Conservation (phyloP, 1,284 basidiomycete genomes). For the Moesziomyces aphidis region DNA sequence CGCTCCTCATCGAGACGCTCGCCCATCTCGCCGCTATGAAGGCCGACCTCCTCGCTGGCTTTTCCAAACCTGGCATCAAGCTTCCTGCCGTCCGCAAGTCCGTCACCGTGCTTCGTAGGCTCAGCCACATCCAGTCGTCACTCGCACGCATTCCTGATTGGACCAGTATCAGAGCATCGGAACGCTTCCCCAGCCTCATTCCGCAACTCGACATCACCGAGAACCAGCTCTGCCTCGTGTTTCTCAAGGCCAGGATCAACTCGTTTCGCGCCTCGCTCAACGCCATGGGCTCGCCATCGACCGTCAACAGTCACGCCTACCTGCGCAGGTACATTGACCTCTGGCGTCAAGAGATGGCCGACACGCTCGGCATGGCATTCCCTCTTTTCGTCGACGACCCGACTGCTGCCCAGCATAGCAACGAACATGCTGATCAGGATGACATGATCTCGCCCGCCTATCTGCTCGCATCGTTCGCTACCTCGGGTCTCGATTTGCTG, state of each 20-base stretch:
- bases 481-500: slow-evolving; percentile 20
- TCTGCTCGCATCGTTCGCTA: slow-evolving; percentile 38
- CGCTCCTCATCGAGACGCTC: slow-evolving; percentile 79
- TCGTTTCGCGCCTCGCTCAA: slow-evolving; percentile 72
- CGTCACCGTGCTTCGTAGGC: slow-evolving; percentile 82
- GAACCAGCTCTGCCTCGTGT: slow-evolving; percentile 76
- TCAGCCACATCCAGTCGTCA: slow-evolving; percentile 70
- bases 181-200: neutral
- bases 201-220: slow-evolving; percentile 71
- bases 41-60: slow-evolving; percentile 78
- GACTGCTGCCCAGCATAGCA: neutral
- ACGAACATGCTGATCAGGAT: too few species aligned
- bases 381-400: slow-evolving; percentile 86
- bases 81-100: slow-evolving; percentile 89
- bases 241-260: slow-evolving; percentile 75
- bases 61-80: slow-evolving; percentile 83
- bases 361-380: slow-evolving; percentile 87
- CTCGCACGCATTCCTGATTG: slow-evolving; percentile 19
- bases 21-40: slow-evolving; percentile 76
- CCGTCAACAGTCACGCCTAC: slow-evolving; percentile 29
- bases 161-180: neutral
- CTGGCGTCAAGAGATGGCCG: slow-evolving; percentile 91
- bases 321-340: slow-evolving; percentile 80
- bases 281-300: slow-evolving; percentile 29
- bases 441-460: slow-evolving; percentile 25